phyloP scores from a whole-genome alignment of 352 stramenopile species.

The Elongisporangium senticosum region DNA sequence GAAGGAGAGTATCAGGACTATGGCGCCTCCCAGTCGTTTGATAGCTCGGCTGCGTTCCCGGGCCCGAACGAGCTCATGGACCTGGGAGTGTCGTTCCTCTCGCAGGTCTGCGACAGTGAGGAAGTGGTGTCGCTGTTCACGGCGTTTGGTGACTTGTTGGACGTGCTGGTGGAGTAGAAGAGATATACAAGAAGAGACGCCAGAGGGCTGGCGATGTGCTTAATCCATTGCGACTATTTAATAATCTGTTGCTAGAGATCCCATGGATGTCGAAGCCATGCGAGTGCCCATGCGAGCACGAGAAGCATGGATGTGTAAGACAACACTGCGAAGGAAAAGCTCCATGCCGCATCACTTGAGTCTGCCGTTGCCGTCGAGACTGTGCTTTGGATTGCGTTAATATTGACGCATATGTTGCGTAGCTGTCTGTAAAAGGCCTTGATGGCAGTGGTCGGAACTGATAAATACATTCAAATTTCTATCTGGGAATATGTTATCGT shows the following conservation, averaged over 20 bases:
- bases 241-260: neutral
- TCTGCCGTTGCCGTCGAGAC: neutral
- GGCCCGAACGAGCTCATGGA: conserved; percentile 28
- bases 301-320: neutral
- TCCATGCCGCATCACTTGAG: neutral
- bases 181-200: neutral
- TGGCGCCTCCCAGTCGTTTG: neutral
- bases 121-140: conserved; percentile 61
- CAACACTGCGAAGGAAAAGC: neutral
- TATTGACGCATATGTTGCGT: neutral
- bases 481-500: too few relatives aligned
- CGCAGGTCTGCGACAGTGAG: conserved; percentile 51
- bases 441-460: too few relatives aligned
- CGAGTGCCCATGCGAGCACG: neutral
- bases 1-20: neutral
- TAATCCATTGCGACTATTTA: neutral
- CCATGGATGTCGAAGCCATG: neutral
- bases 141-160: conserved; percentile 63
- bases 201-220: neutral
- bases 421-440: neutral
- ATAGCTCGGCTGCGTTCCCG: neutral
- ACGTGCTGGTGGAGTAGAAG: conserved; percentile 50
- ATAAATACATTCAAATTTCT: too few relatives aligned
- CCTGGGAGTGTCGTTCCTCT: conserved; percentile 44
- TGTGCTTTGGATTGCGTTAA: neutral